Evolutionary conservation across 768 basidiomycete genomes (phyloP), one percentile per base, ranked within the genome.

Genomic region (Podaxis mareebaensis): DNA sequence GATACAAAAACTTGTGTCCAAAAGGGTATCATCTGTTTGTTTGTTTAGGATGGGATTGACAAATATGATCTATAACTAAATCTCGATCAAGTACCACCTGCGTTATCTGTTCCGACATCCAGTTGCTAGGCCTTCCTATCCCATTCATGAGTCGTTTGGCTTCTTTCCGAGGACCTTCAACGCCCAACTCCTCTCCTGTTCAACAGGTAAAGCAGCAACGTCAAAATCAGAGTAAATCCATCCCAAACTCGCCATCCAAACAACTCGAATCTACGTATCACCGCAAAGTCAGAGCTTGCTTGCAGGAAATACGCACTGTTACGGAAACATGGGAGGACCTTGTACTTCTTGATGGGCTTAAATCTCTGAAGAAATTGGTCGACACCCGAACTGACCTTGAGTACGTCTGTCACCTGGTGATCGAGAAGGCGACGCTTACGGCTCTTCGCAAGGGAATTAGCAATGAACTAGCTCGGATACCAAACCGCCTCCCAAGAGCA

Each of bases 371-470:
- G 64, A 84, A 79, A 58, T 78, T 94, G 38, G 82, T 93, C 2
- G 92, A 96, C 69, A 76, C 90, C 17, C 81, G 91, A 20, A 96
- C 94, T 15, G 91, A 93, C 70, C 81, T 96, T 65, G 90, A 93
- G 94, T 95, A 77, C 68, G 88, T 79, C 49, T 17, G 59, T 61
- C 52, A 52, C 4, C 24, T 44, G 6, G 20, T 33, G 12, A 24
- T 39, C 48, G 24, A 46, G 51, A 67, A 46, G 2, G 20, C 20
- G 33, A 26, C 54, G 3, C 17, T 46, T 13, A 67, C 57, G 38
- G 53, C 38, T 40, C 10, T 61, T 61, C 22, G 61, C 54, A 62
- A 62, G 61, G 53, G 36, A 57, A 56, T 51, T 68, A 92, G 91
- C 68, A 93, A 94, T 72, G 79, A 79, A 39, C 77, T 94, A 5